Base-by-base conservation (phyloP, 805 yeast species). In the Candida michaelii region DNA sequence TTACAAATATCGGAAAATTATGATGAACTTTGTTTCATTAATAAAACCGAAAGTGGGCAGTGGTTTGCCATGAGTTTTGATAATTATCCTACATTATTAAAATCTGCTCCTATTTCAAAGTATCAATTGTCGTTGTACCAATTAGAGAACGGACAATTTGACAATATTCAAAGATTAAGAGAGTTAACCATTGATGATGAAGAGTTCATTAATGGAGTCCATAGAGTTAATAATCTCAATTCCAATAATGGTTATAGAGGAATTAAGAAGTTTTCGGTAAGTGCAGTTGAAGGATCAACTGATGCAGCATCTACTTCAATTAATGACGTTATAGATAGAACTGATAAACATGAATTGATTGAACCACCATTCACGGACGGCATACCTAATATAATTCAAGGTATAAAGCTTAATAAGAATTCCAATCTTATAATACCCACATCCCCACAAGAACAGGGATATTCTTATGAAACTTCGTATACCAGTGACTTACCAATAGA, bases 31-130 rank as follows among this genome's bases (percentile, higher is more conserved):
- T 80, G 83, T 2, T 83, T 91, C 9, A 82, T 82, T 51, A 71
- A 91, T 27, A 87, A 80, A 45, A 73, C 81, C 23, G 69, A 67
- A 23, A 82, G 84, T 3, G 73, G 84, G 1, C 70, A 69, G 49
- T 90, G 96, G 96, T 87, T 77, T 67, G 97, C 96, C 3, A 73
- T 91, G 77, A 85, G 95, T 16, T 85, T 82, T 51, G 59, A 64
- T 17, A 74, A 81, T 51, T 91, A 83, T 58, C 97, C 97, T 0
- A 82, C 95, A 0, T 63, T 91, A 37, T 89, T 91, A 7, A 78
- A 80, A 43, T 77, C 88, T 6, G 93, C 97, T 0, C 91, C 95
- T 0, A 54, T 76, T 1, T 83, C 96, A 0, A 71, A 76, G 39
- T 89, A 83, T 63, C 80, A 76, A 42, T 36, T 61, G 49, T 55